Evolutionary conservation across 2,329 filamentous ascomycete genomes (phyloP), one percentile per base, ranked within the genome.

Genomic region (Monilinia fructigena): DNA sequence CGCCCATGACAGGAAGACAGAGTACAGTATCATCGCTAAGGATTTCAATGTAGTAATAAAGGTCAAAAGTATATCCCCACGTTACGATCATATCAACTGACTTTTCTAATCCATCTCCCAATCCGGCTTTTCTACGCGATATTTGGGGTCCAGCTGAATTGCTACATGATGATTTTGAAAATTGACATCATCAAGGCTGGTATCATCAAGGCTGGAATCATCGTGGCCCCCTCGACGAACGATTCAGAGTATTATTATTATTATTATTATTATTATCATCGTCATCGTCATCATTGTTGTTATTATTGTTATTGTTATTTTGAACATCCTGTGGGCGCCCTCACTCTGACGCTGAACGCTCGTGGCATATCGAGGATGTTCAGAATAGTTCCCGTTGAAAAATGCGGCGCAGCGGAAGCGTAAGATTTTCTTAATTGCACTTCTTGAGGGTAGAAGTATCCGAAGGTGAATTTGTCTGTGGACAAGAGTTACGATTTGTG

Each of bases 131-230:
- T 54, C 35, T 66, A 66, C 55, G 45, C 63, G 63, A 62, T 26
- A 8, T 66, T 66, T 66, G 63, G 63, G 63, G 63, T 61, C 56
- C 56, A 66, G 63, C 63, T 66, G 63, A 66, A 66, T 62, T 54
- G 26, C 45, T 38, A 45, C n/a, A 59, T 60, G 47, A 53, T 35
- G 63, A 61, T 20, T 38, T 31, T 63, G 23, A 48, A 54, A 35
- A 59, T 26, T 14, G 40, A 42, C 23, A 23, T 26, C 20, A 31
- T 52, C 45, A 42, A 59, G 63, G 63, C 63, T 65, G 45, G 20
- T 23, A 23, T 26, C 20, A 31, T 52, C 45, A 42, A 59, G 63
- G 63, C 63, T 65, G 63, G 63, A 59, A 38, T 12, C 45, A 59
- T 48, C 45, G 53, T 38, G 23, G 31, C 63, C 54, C 53, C 54